These are phyloP conservation scores for Desmodesmus armatus DNA, from an alignment of 139 green algal genomes.

Conservation along the genomic window DNA sequence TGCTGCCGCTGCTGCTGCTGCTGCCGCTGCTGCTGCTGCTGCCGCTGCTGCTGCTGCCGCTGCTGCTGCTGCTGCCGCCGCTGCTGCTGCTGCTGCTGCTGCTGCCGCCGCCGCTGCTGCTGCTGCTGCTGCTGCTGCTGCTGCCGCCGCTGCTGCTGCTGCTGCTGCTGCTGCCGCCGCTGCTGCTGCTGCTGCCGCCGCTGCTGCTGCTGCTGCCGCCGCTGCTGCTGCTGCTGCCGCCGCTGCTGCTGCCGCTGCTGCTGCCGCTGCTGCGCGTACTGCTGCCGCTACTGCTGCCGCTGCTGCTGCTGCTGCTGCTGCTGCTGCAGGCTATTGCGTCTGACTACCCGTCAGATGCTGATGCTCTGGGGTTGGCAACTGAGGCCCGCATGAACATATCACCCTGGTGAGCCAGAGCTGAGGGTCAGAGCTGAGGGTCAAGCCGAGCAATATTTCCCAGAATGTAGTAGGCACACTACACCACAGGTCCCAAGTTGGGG, in stretches of 20 bases:
- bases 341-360: slow-evolving; percentile 8
- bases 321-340: slow-evolving; percentile 22
- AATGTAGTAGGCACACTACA: background rate
- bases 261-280: background rate
- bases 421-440: no score
- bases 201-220: background rate
- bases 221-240: background rate
- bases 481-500: no score
- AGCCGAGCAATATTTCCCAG: background rate
- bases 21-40: no score
- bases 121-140: no score
- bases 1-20: no score
- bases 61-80: no score
- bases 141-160: no score
- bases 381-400: slow-evolving; percentile 35
- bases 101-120: no score
- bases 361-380: slow-evolving; percentile 12
- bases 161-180: background rate
- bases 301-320: background rate
- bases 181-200: background rate
- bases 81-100: no score
- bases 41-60: no score
- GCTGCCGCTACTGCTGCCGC: background rate
- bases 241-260: background rate
- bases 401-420: no score